Evolutionary conservation across 2,329 filamentous ascomycete species (phyloP).

Genomic region (Apiospora aurea): DNA sequence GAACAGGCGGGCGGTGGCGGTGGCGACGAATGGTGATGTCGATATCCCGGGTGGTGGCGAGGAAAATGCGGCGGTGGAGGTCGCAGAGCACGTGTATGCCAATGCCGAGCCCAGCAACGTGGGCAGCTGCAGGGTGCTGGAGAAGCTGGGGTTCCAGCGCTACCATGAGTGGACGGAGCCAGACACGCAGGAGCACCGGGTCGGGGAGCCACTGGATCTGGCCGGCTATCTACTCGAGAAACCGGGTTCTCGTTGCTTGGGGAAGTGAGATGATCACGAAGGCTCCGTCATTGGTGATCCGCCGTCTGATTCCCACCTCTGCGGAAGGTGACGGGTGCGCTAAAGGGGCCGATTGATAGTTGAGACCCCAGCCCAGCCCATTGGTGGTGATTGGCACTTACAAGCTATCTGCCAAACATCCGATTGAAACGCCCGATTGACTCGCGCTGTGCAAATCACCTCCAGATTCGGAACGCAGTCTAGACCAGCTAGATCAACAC

Average conservation of each 20-base stretch:
- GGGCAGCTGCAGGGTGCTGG: constrained; percentile 36
- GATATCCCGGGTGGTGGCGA: constrained; percentile 39
- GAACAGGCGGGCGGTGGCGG: neutral
- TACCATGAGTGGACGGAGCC: constrained; percentile 37
- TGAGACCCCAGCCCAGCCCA: neutral
- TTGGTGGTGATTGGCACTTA: neutral
- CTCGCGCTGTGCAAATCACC: neutral
- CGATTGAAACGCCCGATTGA: neutral
- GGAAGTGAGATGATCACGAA: neutral
- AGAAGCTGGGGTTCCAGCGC: constrained; percentile 38
- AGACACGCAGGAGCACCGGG: constrained; percentile 34
- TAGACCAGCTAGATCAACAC: neutral
- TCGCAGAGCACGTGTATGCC: constrained; percentile 33
- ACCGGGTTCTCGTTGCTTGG: neutral
- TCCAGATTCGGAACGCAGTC: neutral
- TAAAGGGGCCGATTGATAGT: neutral
- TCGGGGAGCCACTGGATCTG: constrained; percentile 35
- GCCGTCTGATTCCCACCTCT: neutral
- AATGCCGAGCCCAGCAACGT: constrained; percentile 34
- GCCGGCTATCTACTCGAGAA: constrained; percentile 14
- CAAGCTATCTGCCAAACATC: neutral
- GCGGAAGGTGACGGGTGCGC: neutral
- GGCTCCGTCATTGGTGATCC: neutral
- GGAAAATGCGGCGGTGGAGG: neutral
- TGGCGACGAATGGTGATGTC: neutral